These are phyloP conservation scores for Mycosarcoma mackinlayi DNA, from an alignment of 1,284 basidiomycete species.

Conservation along the genomic window DNA sequence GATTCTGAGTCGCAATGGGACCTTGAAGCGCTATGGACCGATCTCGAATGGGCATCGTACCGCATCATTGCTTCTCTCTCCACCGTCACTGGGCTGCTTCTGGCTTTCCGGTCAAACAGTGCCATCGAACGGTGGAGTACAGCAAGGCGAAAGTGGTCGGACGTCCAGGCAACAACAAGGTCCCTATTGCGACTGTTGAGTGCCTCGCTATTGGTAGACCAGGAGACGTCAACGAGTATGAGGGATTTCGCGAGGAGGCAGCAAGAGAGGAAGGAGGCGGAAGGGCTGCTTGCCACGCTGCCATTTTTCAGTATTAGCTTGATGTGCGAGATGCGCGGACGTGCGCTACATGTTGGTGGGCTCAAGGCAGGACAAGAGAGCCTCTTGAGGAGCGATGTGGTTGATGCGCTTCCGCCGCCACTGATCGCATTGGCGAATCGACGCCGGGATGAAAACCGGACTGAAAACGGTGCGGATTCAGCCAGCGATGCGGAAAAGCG, in stretches of 20 bases:
- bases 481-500: conserved; percentile 18
- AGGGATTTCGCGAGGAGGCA: conserved; percentile 14
- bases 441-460: neutral
- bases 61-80: conserved; percentile 36
- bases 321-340: conserved; percentile 46
- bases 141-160: conserved; percentile 37
- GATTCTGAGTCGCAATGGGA: neutral
- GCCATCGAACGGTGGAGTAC: conserved; percentile 47
- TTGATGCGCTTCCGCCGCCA: conserved; percentile 17
- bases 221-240: neutral
- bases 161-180: conserved; percentile 31
- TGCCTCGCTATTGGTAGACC: conserved; percentile 13
- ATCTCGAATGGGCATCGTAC: conserved; percentile 38
- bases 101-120: conserved; percentile 47
- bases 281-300: conserved; percentile 21
- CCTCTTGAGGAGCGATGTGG: conserved; percentile 18
- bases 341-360: conserved; percentile 7
- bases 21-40: conserved; percentile 20
- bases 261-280: conserved; percentile 2
- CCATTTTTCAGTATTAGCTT: conserved; percentile 46
- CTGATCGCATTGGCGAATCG: conserved; percentile 16
- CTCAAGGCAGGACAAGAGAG: neutral
- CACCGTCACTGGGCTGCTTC: conserved; percentile 42
- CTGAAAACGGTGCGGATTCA: neutral
- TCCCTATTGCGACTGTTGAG: conserved; percentile 32